Evolutionary conservation across 2,329 filamentous ascomycete genomes (phyloP), one percentile per base, ranked within the genome.

Genomic region (Trichoderma endophyticum): DNA sequence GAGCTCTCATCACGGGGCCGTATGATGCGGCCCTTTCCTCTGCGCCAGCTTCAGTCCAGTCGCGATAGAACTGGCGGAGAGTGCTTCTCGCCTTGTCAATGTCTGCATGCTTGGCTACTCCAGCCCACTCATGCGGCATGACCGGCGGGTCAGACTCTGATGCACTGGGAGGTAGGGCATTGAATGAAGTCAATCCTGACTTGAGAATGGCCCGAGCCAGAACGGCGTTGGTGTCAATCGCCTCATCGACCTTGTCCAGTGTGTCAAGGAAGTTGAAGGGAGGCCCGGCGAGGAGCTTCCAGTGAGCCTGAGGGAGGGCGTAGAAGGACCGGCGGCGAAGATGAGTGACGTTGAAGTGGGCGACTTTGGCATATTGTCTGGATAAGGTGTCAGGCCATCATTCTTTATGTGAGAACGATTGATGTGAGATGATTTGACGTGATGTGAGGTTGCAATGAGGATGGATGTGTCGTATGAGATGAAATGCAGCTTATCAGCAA

Each of bases 41-140:
- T 3, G 83, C 84, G 0, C 95, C 96, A 77, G 93, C 94, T 2
- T 85, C 87, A 28, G 93, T 94, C 96, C 97, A 99, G 81, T 99
- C 96, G 18, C 96, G 91, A 81, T 95, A 98, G 80, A 98, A 93
- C 79, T 99, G 96, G 12, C 95, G 90, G 66, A 99, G 87, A 2
- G 95, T 98, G 77, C 94, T 97, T 74, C 94, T 89, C 2, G 95
- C 95, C 82, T 98, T 99, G 79, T 97, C 94, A 68, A 97, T 85
- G 78, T 98, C 95, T 26, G 85, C 85, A 30, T 89, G 83, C 57
- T 91, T 95, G 15, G 94, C 92, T 36, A 89, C 85, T 5, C 89
- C 90, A 24, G 89, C 86, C 91, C 94, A 95, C 59, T 90, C 86
- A 14, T 86, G 83, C 32, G 89, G 88, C 76, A 91, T 84, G 28